Conservation (phyloP, 768 basidiomycete species). For the Lactarius sp. region DNA sequence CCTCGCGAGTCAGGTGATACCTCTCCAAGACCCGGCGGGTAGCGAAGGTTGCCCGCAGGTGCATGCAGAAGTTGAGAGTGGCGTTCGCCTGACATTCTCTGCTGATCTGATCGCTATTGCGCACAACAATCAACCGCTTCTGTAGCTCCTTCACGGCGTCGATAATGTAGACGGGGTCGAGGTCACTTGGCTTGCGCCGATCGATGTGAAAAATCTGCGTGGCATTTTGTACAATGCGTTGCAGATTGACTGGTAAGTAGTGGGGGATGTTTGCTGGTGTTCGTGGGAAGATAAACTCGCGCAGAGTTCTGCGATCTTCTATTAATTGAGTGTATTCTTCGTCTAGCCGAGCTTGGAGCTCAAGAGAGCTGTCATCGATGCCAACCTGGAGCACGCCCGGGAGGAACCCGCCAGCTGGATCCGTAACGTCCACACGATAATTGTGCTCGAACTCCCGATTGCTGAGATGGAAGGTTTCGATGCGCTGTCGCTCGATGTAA, state of each 20-base stretch:
- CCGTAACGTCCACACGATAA: constrained; percentile 93
- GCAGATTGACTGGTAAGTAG: constrained; percentile 92
- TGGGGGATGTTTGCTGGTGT: constrained; percentile 66
- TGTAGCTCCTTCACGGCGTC: constrained; percentile 71
- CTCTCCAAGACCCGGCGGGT: constrained; percentile 83
- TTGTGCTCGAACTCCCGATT: constrained; percentile 82
- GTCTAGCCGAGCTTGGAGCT: constrained; percentile 80
- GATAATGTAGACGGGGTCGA: constrained; percentile 84
- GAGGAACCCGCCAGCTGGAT: constrained; percentile 73
- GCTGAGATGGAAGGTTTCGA: constrained; percentile 83
- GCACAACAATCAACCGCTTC: constrained; percentile 78
- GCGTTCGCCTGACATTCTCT: constrained; percentile 81
- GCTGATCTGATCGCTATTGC: constrained; percentile 74
- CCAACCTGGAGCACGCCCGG: constrained; percentile 81
- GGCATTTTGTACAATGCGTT: constrained; percentile 93
- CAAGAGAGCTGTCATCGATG: constrained; percentile 76
- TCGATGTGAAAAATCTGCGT: constrained; percentile 97
- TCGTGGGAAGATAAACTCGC: constrained; percentile 79
- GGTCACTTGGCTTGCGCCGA: constrained; percentile 85
- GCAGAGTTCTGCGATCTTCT: constrained; percentile 73
- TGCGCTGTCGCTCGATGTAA: constrained; percentile 91
- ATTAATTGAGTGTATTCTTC: constrained; percentile 62
- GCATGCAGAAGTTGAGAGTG: constrained; percentile 89
- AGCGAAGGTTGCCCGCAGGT: constrained; percentile 85
- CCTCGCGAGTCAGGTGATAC: constrained; percentile 83